A percentile compares a stretch with the other conserved stretches of the same genome.
Evolutionary conservation across 805 yeast genomes (phyloP).

Genomic region (Wilhelminamyces savonicus): DNA sequence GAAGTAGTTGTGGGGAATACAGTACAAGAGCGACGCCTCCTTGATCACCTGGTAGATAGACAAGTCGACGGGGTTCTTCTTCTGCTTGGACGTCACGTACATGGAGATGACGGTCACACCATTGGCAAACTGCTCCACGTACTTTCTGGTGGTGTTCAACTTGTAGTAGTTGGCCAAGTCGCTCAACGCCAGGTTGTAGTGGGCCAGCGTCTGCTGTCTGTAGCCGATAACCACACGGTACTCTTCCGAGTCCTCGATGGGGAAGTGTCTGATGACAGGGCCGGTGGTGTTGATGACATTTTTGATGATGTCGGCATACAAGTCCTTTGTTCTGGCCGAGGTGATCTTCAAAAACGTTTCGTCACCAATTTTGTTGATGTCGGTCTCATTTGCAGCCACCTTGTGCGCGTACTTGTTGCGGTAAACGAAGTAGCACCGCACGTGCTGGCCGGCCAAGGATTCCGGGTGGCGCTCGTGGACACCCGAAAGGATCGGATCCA

Average conservation of each 20-base stretch:
- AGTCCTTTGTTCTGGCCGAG: slow-evolving; percentile 67
- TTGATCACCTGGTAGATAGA: slow-evolving; percentile 85
- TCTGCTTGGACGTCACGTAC: slow-evolving; percentile 64
- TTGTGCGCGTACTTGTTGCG: slow-evolving; percentile 39
- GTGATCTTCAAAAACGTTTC: slow-evolving; percentile 70
- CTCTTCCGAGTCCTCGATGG: slow-evolving; percentile 74
- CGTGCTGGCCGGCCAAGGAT: slow-evolving; percentile 39
- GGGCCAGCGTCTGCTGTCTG: slow-evolving; percentile 76
- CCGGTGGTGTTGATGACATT: slow-evolving; percentile 75
- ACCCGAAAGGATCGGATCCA: slow-evolving; percentile 41
- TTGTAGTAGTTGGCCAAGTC: slow-evolving; percentile 87
- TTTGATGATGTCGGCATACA: slow-evolving; percentile 67
- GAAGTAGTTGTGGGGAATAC: slow-evolving; percentile 84
- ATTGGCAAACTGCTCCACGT: slow-evolving; percentile 89
- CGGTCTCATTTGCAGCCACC: slow-evolving; percentile 33
- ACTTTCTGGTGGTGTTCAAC: slow-evolving; percentile 77
- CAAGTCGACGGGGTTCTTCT: slow-evolving; percentile 55
- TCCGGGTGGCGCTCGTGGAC: slow-evolving; percentile 24
- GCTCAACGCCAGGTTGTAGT: slow-evolving; percentile 80
- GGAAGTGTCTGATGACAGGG: slow-evolving; percentile 85
- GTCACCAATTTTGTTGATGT: slow-evolving; percentile 70
- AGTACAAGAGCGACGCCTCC: slow-evolving; percentile 88
- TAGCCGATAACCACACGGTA: slow-evolving; percentile 85
- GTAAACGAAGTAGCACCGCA: slow-evolving; percentile 79
- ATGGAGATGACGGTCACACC: slow-evolving; percentile 83